Evolutionary conservation across 2,329 filamentous ascomycete genomes (phyloP).

Genomic region (Canariomyces notabilis): DNA sequence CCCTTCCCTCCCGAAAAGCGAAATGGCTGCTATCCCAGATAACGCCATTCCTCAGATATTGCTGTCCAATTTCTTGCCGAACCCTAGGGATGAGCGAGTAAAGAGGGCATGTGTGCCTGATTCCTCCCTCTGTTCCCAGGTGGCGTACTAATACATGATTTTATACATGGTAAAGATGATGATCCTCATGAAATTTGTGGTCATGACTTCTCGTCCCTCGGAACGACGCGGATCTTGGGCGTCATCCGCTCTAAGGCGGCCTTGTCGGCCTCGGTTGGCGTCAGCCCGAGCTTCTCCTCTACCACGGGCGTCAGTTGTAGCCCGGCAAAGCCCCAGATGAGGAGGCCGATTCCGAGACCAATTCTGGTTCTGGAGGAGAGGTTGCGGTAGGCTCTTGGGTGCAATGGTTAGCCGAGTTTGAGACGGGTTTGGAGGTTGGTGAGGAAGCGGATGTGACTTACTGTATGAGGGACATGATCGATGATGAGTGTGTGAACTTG

Average conservation of each 20-base stretch:
- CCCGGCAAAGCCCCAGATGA: slow-evolving; percentile 70
- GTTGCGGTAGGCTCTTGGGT: slow-evolving; percentile 60
- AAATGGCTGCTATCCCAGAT: too few relatives aligned
- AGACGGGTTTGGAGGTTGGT: neutral
- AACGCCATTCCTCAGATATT: too few relatives aligned
- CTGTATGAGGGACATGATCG: slow-evolving; percentile 31
- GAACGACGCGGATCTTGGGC: slow-evolving; percentile 59
- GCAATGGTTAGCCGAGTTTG: neutral
- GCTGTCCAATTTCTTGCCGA: too few relatives aligned
- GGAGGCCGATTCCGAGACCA: slow-evolving; percentile 65
- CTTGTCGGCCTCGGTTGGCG: slow-evolving; percentile 68
- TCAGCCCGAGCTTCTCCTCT: slow-evolving; percentile 68
- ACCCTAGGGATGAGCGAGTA: too few relatives aligned
- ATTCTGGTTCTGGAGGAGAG: slow-evolving; percentile 67
- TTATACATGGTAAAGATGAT: too few relatives aligned
- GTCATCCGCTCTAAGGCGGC: slow-evolving; percentile 56
- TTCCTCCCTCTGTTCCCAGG: too few relatives aligned
- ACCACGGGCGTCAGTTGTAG: slow-evolving; percentile 68
- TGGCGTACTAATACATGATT: neutral
- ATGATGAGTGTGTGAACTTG: too few relatives aligned
- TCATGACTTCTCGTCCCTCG: slow-evolving; percentile 36
- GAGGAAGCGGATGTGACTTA: slow-evolving; percentile 10
- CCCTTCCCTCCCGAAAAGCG: too few relatives aligned
- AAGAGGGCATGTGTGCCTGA: too few relatives aligned
- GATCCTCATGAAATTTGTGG: too few relatives aligned